Conservation (phyloP, 495 filamentous ascomycete genomes). For the Lichina pygmaea region DNA sequence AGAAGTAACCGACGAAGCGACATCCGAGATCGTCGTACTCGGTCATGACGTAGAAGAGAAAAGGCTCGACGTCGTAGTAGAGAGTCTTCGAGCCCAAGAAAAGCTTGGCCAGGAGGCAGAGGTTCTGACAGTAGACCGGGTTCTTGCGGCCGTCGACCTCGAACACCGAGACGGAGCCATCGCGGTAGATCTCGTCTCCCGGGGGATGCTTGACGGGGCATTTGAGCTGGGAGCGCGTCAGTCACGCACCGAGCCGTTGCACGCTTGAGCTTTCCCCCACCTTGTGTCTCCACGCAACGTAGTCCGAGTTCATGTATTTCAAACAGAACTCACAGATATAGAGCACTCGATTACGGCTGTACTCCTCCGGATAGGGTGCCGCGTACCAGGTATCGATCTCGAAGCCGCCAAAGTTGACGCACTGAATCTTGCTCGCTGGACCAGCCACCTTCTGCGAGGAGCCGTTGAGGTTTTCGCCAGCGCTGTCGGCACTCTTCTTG, state of each 20-base stretch:
- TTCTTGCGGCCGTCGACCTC: conserved; percentile 95
- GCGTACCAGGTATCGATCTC: conserved; percentile 99
- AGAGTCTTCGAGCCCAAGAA: conserved; percentile 94
- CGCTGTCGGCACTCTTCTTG: conserved; percentile 14
- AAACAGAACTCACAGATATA: conserved; percentile 98
- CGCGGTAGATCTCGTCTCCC: conserved; percentile 93
- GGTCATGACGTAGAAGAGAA: conserved; percentile 95
- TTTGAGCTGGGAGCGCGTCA: conserved; percentile 23
- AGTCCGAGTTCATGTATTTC: conserved; percentile 98
- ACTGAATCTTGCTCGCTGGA: conserved; percentile 86
- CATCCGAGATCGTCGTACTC: conserved; percentile 83
- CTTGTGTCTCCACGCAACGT: conserved; percentile 91
- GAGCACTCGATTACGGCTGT: conserved; percentile 77
- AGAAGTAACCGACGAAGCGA: conserved; percentile 97
- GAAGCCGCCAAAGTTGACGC: conserved; percentile 88
- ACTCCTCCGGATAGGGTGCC: conserved; percentile 95
- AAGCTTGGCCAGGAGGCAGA: conserved; percentile 84
- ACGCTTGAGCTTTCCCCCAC: conserved; percentile 15
- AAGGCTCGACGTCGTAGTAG: conserved; percentile 96
- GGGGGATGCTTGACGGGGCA: conserved; percentile 90
- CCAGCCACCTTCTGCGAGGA: conserved; percentile 46
- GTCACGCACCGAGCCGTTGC: neutral
- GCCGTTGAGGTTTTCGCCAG: conserved; percentile 19
- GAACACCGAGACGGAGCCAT: conserved; percentile 78
- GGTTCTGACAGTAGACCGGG: conserved; percentile 89